Conservation (phyloP, 2,329 filamentous ascomycete genomes). For the Neofusicoccum umdonicola region DNA sequence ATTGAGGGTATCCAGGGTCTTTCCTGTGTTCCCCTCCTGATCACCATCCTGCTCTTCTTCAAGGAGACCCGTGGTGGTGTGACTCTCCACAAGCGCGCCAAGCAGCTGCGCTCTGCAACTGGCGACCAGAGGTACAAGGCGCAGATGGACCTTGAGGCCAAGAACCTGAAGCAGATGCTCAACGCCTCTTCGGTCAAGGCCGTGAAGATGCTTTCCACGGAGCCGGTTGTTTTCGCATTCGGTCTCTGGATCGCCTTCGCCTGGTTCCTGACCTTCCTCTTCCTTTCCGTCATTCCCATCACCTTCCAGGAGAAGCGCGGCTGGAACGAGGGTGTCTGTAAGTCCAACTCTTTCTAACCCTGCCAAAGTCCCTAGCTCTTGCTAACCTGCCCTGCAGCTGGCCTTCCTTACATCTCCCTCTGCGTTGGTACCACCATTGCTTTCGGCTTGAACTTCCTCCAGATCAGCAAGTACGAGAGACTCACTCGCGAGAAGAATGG, state of each 20-base stretch:
- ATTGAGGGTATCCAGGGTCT: slow-evolving; percentile 54
- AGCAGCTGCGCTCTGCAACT: slow-evolving; percentile 46
- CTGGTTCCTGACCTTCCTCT: slow-evolving; percentile 56
- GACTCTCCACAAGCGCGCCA: slow-evolving; percentile 50
- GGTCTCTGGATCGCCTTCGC: slow-evolving; percentile 54
- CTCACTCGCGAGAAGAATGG: slow-evolving; percentile 37
- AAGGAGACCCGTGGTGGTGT: slow-evolving; percentile 49
- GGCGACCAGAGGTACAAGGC: slow-evolving; percentile 52
- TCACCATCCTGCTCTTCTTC: slow-evolving; percentile 46
- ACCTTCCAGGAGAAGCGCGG: slow-evolving; percentile 53
- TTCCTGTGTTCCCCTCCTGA: slow-evolving; percentile 49
- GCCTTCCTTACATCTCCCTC: slow-evolving; percentile 53
- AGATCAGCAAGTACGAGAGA: slow-evolving; percentile 51
- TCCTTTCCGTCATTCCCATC: slow-evolving; percentile 52
- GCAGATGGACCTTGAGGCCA: slow-evolving; percentile 52
- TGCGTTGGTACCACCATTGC: slow-evolving; percentile 50
- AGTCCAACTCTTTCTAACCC: not conserved
- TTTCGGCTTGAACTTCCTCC: slow-evolving; percentile 50
- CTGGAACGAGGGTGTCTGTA: slow-evolving; percentile 49
- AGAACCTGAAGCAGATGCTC: slow-evolving; percentile 46
- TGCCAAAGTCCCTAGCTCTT: not conserved
- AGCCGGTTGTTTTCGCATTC: slow-evolving; percentile 51
- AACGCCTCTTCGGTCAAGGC: slow-evolving; percentile 53
- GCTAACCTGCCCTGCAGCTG: slow-evolving; percentile 24
- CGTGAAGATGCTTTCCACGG: slow-evolving; percentile 49